phyloP scores from a whole-genome alignment of 176 grass and related monocot species.

The Triticum turgidum region DNA sequence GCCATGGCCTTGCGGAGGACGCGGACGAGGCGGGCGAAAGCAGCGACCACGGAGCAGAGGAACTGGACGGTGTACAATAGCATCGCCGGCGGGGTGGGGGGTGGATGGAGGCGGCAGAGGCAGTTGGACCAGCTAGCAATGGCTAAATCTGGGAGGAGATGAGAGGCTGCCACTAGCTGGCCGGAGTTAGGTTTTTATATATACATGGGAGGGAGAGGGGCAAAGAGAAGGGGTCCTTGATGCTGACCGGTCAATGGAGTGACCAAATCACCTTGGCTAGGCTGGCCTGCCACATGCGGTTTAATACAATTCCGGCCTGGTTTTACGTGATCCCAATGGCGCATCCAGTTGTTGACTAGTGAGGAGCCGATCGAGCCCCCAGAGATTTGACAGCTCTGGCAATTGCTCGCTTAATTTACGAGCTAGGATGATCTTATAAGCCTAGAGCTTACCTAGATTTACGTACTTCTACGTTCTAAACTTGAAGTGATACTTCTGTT shows the following conservation, averaged over 20 bases:
- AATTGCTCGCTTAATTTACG: not conserved
- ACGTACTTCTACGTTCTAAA: not conserved
- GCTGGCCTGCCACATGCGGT: conserved; percentile 18
- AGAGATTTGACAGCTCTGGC: not conserved
- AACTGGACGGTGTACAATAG: conserved; percentile 26
- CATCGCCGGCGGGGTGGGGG: not conserved
- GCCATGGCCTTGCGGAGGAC: conserved; percentile 36
- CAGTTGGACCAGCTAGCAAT: too few species aligned
- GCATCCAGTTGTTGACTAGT: conserved; percentile 16
- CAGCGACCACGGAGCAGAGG: conserved; percentile 26
- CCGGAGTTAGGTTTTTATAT: conserved; percentile 33
- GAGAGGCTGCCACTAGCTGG: not conserved
- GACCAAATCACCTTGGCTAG: conserved; percentile 39
- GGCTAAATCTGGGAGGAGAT: not conserved
- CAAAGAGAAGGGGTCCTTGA: not conserved
- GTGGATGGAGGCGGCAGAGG: not conserved
- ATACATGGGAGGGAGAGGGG: not conserved
- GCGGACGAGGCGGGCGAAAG: conserved; percentile 13
- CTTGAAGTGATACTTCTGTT: not conserved
- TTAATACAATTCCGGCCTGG: not conserved
- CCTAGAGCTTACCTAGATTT: not conserved
- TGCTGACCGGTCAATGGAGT: conserved; percentile 37
- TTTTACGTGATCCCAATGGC: conserved; percentile 41
- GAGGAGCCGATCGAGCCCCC: not conserved
- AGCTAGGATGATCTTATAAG: not conserved